Base-by-base conservation (phyloP, 441 rosid genomes). In the Melastoma candidum region DNA sequence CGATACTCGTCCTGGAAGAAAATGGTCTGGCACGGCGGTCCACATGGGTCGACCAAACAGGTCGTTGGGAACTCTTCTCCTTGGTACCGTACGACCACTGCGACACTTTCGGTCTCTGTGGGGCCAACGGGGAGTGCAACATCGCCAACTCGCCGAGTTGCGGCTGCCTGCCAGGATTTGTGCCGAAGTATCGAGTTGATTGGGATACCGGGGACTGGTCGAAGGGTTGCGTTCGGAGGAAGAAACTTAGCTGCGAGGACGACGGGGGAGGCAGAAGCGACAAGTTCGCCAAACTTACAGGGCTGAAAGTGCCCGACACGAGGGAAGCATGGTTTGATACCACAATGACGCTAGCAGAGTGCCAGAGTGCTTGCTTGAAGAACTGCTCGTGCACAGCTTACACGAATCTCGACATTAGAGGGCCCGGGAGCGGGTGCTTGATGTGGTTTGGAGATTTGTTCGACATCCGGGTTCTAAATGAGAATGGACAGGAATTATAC, bases 381-480 rank as follows among this genome's bases (percentile, higher is more conserved):
- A 62, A 62, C 59, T 48, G 66, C 66, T 62, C 60, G 0, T 62
- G 66, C 43, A 54, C 44, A 0, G 66, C 54, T 24, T 62, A 48
- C 52, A 54, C 59, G 17, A 54, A 56, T 44, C 26, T 62, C 44
- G 66, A 62, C 26, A 54, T 62, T n/a, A n/a, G 58, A 36, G 46
- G 13, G 8, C 44, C 46, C 17, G 58, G 58, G 12, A 53, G 58
- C 12, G 59, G 65, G 36, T 61, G 65, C 47, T 39, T 61, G 44
- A 24, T 54, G 22, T 61, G 53, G 65, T 43, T 61, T 12, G 26
- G 56, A 4, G 59, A 53, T 51, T 47, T 53, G 53, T n/a, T 61
- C 25, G 59, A 61, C 13, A 61, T 61, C 17, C 48, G 65, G 44
- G 25, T 36, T 41, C 13, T 46, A n/a, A 24, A 10, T 10, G 26